Base-by-base conservation (phyloP, 306 rosid species). In the Fagus sylvatica region DNA sequence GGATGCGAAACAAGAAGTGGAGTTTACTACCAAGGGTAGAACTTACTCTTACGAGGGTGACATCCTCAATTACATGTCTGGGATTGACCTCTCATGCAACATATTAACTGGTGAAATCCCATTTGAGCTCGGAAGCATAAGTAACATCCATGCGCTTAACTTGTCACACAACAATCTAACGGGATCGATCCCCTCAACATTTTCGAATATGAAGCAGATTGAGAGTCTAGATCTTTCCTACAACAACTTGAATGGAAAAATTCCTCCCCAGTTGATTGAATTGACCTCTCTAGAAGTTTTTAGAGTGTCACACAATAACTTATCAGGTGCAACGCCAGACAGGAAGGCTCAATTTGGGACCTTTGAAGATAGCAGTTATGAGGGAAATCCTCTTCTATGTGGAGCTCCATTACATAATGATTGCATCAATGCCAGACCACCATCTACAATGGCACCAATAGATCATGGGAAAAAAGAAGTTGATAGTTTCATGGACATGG, bases 191-290 rank as follows among this genome's bases (percentile, higher is more conserved):
- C 39, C 37, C 10, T 1, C 39, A 28, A 61, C 17, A 32, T 41
- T 68, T 32, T 40, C 72, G 3, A 68, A 68, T 2, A 39, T 68
- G 4, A 68, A n/a, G 64, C 22, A 33, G 19, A 64, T 30, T 9
- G 37, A 64, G 73, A 68, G 73, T 68, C 46, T 68, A 32, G 54
- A 68, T 68, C 34, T 68, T 74, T 74, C 69, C 32, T 74, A 11
- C 15, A 74, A 57, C 69, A 74, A 40, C 5, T 74, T 74, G 16
- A 28, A 28, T 3, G 69, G 77, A 22, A 40, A 1, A 11, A 57
- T 74, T 6, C 77, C 69, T 2, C 19, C 76, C 34, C 34, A 28
- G 6, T 11, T 57, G 7, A 73, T 7, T 16, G 6, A 64, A n/a
- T 10, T 75, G 15, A 15, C 69, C 33, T 8, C n/a, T 28, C 8